phyloP scores from a whole-genome alignment of 2,329 filamentous ascomycete genomes.

The Talaromyces sp. region DNA sequence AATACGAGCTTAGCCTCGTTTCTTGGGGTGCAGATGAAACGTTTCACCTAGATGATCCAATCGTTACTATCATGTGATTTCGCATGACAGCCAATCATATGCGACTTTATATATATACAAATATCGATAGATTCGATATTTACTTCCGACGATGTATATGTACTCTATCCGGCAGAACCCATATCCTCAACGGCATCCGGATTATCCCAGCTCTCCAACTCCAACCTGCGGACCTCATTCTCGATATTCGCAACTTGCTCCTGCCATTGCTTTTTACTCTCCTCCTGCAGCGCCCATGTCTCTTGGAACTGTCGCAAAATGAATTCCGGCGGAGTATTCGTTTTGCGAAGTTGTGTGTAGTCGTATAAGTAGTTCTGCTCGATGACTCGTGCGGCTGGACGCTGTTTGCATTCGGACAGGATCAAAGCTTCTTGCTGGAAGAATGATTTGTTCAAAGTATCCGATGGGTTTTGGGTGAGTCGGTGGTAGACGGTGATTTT shows the following conservation, averaged over 20 bases:
- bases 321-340: slow-evolving; percentile 53
- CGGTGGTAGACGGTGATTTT: slow-evolving; percentile 80
- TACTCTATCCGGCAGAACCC: slow-evolving; percentile 34
- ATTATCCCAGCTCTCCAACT: slow-evolving; percentile 71
- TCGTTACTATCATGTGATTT: neutral
- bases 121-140: neutral
- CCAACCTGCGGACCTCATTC: slow-evolving; percentile 58
- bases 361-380: slow-evolving; percentile 82
- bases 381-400: slow-evolving; percentile 67
- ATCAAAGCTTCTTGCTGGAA: slow-evolving; percentile 58
- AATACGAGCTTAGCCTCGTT: neutral
- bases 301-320: slow-evolving; percentile 59
- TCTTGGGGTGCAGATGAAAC: neutral
- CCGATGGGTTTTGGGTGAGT: slow-evolving; percentile 54
- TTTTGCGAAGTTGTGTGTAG: slow-evolving; percentile 59
- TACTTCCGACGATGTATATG: neutral
- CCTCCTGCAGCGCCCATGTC: slow-evolving; percentile 61
- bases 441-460: slow-evolving; percentile 28
- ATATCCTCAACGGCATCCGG: slow-evolving; percentile 68
- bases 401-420: slow-evolving; percentile 69
- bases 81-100: neutral
- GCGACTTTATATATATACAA: neutral
- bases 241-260: slow-evolving; percentile 56
- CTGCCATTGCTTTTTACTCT: slow-evolving; percentile 53
- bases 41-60: slow-evolving; percentile 1